Evolutionary conservation across 2,329 filamentous ascomycete species (phyloP).

Genomic region (Penicillium italicum): DNA sequence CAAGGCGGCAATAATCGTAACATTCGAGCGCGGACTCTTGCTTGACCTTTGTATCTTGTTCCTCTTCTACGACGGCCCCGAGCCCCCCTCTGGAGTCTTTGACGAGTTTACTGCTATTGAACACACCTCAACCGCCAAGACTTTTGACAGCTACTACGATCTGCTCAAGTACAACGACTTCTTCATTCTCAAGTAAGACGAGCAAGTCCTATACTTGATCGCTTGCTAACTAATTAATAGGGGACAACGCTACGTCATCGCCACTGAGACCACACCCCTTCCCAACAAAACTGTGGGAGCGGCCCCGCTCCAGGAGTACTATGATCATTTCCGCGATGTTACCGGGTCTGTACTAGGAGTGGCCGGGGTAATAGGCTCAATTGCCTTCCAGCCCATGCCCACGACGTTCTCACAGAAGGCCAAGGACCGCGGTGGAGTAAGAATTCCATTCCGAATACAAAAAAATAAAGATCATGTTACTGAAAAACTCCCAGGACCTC

Average conservation of each 20-base stretch:
- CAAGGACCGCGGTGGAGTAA: conserved; percentile 37
- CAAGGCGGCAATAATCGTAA: conserved; percentile 60
- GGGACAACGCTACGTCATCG: conserved; percentile 41
- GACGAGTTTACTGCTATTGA: conserved; percentile 53
- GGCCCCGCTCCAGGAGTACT: conserved; percentile 30
- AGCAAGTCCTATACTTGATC: neutral
- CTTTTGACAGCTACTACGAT: conserved; percentile 46
- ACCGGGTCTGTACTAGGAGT: conserved; percentile 28
- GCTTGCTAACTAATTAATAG: conserved; percentile 11
- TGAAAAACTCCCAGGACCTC: conserved; percentile 31
- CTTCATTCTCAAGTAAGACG: conserved; percentile 28
- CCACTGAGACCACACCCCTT: conserved; percentile 40
- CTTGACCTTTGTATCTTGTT: conserved; percentile 59
- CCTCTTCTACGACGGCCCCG: conserved; percentile 59
- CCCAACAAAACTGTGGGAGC: conserved; percentile 30
- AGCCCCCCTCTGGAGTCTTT: conserved; percentile 53
- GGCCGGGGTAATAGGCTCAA: conserved; percentile 29
- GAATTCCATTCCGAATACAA: conserved; percentile 10
- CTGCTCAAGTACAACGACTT: conserved; percentile 46
- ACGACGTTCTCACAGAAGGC: conserved; percentile 33
- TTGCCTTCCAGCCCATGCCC: conserved; percentile 40
- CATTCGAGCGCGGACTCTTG: conserved; percentile 47
- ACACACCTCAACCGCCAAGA: conserved; percentile 47
- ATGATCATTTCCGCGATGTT: conserved; percentile 35
- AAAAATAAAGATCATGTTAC: neutral